Base-by-base conservation (phyloP, 2,329 filamentous ascomycete species). In the Colletotrichum tropicicola region DNA sequence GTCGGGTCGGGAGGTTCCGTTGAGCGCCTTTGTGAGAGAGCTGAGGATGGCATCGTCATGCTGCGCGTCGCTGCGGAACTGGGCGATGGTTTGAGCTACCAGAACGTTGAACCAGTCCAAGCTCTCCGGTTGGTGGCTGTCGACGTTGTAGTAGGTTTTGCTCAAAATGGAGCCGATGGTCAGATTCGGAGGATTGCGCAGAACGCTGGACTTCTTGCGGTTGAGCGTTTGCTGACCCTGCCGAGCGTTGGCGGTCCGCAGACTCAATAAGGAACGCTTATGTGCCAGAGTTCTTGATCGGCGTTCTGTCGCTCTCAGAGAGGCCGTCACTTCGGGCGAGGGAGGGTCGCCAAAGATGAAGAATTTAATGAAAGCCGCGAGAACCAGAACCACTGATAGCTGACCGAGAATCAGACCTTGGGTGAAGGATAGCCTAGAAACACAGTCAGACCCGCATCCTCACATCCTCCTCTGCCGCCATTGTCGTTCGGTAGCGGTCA, bases 91-190 rank as follows among this genome's bases (percentile, higher is more conserved):
- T 79, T 99, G 96, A 2, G 94, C 96, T 54, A 98, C 90, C 59
- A 99, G 84, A 25, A 99, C 96, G 75, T 99, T 99, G 85, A 99
- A 98, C 96, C 96, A 99, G 78, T 99, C 96, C 66, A 99, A 80
- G 62, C 92, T 97, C 78, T 99, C 96, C 1, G 96, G 96, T 78
- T 98, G 96, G 77, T 99, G 96, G 65, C 93, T 94, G 71, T 97
- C 88, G 44, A 96, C 93, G 74, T 97, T 97, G 81, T 99, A 99
- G 78, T 98, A 99, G 21, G 96, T 98, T 81, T 99, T 99, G 71
- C 91, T 91, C 25, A 99, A 85, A 66, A 99, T 98, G 9, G 94
- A 97, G 53, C 91, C 91, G n/a, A 97, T 97, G 5, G 94, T 97
- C 17, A 97, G 87, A 4, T 88, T 87, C 1, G 92, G 91, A 0